phyloP scores from a whole-genome alignment of 176 grass and related monocot species.

The barley (Hordeum vulgare) region DNA sequence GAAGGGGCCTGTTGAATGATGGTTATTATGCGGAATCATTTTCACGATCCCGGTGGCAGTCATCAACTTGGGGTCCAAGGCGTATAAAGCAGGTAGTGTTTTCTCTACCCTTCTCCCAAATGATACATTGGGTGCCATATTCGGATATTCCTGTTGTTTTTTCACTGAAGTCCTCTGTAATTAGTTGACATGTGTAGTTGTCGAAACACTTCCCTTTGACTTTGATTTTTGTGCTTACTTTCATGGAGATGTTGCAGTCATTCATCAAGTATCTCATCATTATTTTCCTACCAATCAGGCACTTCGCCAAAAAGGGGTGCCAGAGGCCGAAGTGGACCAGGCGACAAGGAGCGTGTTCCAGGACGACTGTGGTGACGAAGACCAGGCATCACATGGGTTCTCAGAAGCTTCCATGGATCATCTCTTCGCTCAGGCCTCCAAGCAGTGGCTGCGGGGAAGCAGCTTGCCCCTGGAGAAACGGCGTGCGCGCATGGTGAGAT shows the following conservation, averaged over 20 bases:
- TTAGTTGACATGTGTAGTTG: not conserved
- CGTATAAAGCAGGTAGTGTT: conserved; percentile 70
- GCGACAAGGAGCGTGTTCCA: conserved; percentile 66
- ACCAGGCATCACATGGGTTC: conserved; percentile 36
- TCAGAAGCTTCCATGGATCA: conserved; percentile 67
- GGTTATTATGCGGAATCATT: conserved; percentile 79
- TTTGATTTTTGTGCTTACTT: not conserved
- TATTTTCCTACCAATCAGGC: conserved; percentile 29
- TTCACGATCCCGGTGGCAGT: conserved; percentile 72
- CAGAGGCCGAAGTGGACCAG: conserved; percentile 43
- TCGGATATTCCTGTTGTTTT: too few species aligned
- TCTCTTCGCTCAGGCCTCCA: conserved; percentile 73
- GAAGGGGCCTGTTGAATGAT: conserved; percentile 83
- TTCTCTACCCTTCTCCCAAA: not conserved
- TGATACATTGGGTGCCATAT: not conserved
- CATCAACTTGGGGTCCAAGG: conserved; percentile 73
- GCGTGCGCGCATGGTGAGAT: conserved; percentile 51
- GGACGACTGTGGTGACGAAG: conserved; percentile 7
- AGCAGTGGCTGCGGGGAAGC: conserved; percentile 66
- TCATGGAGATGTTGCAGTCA: not conserved
- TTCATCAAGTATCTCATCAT: not conserved
- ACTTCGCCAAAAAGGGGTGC: conserved; percentile 68
- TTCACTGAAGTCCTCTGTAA: not conserved
- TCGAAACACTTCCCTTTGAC: not conserved
- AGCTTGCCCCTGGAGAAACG: conserved; percentile 46